A percentile compares a stretch with the other conserved stretches of the same genome.
Conservation (phyloP, 495 filamentous ascomycete species). For the Penicillium crystallinum region DNA sequence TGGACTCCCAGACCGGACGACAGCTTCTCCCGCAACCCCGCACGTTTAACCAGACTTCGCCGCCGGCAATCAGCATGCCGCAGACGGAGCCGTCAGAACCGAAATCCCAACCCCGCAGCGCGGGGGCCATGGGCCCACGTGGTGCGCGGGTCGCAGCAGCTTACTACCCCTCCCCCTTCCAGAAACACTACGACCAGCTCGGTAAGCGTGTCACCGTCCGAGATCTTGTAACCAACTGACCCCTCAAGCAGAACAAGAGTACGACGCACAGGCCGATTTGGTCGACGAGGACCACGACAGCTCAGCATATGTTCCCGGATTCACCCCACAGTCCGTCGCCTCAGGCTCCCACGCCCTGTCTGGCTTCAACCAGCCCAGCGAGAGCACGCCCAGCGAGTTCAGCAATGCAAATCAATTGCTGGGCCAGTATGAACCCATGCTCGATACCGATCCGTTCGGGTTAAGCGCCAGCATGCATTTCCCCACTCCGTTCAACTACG, state of each 20-base stretch:
- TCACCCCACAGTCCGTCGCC: conserved; percentile 42
- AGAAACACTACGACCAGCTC: conserved; percentile 94
- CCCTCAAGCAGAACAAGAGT: conserved; percentile 84
- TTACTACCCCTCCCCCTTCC: conserved; percentile 81
- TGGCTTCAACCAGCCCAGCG: conserved; percentile 36
- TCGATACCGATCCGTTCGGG: conserved; percentile 88
- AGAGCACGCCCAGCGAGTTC: conserved; percentile 34
- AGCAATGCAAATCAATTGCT: conserved; percentile 61
- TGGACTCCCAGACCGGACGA: conserved; percentile 54
- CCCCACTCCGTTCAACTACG: conserved; percentile 81
- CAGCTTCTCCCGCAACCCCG: conserved; percentile 43
- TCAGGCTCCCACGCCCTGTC: conserved; percentile 37
- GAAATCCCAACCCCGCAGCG: conserved; percentile 22
- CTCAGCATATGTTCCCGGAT: conserved; percentile 60
- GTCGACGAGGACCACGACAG: conserved; percentile 78
- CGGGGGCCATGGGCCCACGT: conserved; percentile 23
- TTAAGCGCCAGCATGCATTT: conserved; percentile 92
- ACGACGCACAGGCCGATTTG: conserved; percentile 93
- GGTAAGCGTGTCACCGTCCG: conserved; percentile 58
- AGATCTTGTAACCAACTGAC: background rate
- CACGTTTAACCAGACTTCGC: conserved; percentile 35
- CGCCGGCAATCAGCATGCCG: conserved; percentile 38
- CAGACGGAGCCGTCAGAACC: conserved; percentile 36
- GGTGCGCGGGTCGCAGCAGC: conserved; percentile 37
- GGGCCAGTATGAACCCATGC: conserved; percentile 73